Base-by-base conservation (phyloP, 2,329 filamentous ascomycete genomes). In the Neospermospora avenae region DNA sequence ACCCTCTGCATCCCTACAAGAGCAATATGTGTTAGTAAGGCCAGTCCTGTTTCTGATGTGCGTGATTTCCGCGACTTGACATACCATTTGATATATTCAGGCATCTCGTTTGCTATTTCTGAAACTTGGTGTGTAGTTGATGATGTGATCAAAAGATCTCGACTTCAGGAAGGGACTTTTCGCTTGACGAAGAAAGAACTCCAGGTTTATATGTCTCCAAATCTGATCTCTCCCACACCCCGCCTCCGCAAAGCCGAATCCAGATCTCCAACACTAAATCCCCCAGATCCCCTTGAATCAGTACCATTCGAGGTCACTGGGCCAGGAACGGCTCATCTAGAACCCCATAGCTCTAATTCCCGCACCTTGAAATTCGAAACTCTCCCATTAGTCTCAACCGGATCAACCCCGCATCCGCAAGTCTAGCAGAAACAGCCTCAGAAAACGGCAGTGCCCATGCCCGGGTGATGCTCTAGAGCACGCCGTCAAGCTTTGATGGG, bases 1-100 rank as follows among this genome's bases (percentile, higher is more conserved):
- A 3, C 63, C 63, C 22, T 22, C 34, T 10, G 60, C 57, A 39
- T 64, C 58, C 63, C 62, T 64, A n/a, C 53, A 8, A 4, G 34
- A 3, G 18, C 2, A 4, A 20, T 20, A 16, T 48, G 3, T 18
- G 8, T 3, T 13, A 14, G 2, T 18, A 18, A 46, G 11, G 39
- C 18, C 14, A n/a, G 7, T 13, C 37, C n/a, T 20, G 16, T 20
- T 42, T n/a, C 20, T 42, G 39, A 22, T n/a, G n/a, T n/a, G n/a
- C n/a, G n/a, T n/a, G n/a, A n/a, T n/a, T n/a, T n/a, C n/a, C n/a
- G n/a, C 18, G n/a, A 18, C 6, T 2, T 11, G 35, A 42, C 16
- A 14, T 57, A 63, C 61, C 62, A 64, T 34, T 58, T 61, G 35
- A 64, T 61, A 16, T 64, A 64, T 22, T 58, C 48, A 42, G 48